Conservation (phyloP, 331 rosid genomes). For the Rosa hybrid region DNA sequence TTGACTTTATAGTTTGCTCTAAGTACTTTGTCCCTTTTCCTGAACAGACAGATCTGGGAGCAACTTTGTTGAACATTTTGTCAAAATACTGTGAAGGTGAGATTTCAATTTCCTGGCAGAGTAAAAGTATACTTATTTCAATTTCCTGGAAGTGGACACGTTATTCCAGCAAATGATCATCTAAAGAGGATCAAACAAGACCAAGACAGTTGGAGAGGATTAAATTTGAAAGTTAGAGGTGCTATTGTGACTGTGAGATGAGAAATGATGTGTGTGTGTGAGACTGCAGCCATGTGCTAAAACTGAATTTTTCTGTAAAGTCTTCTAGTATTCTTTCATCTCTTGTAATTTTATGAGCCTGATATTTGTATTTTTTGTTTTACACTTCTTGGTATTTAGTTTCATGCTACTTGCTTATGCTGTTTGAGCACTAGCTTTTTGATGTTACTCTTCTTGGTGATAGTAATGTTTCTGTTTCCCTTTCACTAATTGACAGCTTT, state of each 20-base stretch:
- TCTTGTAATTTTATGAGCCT: background rate
- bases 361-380: background rate
- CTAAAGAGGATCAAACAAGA: background rate
- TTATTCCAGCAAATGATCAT: background rate
- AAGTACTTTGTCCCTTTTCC: background rate
- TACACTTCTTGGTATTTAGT: background rate
- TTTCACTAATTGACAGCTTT: slow-evolving; percentile 32
- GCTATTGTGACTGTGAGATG: background rate
- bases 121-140: background rate
- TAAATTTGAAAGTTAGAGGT: background rate
- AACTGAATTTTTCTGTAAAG: background rate
- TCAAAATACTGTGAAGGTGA: slow-evolving; percentile 43
- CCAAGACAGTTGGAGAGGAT: background rate
- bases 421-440: background rate
- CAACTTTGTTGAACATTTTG: slow-evolving; percentile 39
- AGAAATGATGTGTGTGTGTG: background rate
- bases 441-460: background rate
- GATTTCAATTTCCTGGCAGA: slow-evolving; percentile 1
- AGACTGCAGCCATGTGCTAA: background rate
- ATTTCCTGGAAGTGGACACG: background rate
- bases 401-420: background rate
- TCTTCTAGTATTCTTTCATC: background rate
- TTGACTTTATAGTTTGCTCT: background rate
- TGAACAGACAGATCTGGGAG: slow-evolving; percentile 43
- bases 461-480: background rate